Evolutionary conservation across 2,329 filamentous ascomycete species (phyloP), one percentile per base, ranked within the genome.

Genomic region (Talaromyces sp.): DNA sequence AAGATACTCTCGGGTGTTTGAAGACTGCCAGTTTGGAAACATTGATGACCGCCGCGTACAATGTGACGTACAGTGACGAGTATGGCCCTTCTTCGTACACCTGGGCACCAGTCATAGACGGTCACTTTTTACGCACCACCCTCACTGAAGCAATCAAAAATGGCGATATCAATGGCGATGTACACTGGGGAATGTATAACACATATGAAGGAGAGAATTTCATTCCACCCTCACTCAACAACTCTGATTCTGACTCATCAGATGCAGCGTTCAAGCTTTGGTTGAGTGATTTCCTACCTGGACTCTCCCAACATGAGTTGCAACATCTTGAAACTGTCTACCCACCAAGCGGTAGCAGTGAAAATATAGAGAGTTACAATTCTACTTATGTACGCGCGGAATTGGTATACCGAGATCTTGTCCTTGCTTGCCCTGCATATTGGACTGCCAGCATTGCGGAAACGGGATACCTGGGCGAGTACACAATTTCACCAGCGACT

Each of bases 141-240:
- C 76, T 89, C 2, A 84, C 81, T 2, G 68, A 79, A 1, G 82
- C 81, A 0, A 75, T 82, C 0, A 67, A 69, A 0, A 72, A 70
- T 3, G 74, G 76, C 0, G 60, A 68, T 3, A 73, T 86, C 9
- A 82, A 85, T 61, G 80, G 80, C 2, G 78, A 83, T 1, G 72
- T 75, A 9, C 80, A 82, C 0, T 84, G 83, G 67, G 79, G 81
- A n/a, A 84, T 83, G 79, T 88, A 88, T 72, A 89, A 89, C 71
- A 80, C 83, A 0, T 84, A 87, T 70, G 87, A 89, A 73, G 86
- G 87, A 24, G 83, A 88, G 71, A 86, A 85, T 67, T 89, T 89
- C 69, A 77, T 87, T 24, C 85, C 85, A 0, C 71, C 81, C 0
- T 83, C 82, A 0, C 75, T 88, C 1, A 76, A 74, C 57, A 66